Percentiles rank a stretch among this genome's conserved stretches.
These are phyloP conservation scores for Scenedesmus sp. DNA, from an alignment of 163 green algal species.

Conservation along the genomic window DNA sequence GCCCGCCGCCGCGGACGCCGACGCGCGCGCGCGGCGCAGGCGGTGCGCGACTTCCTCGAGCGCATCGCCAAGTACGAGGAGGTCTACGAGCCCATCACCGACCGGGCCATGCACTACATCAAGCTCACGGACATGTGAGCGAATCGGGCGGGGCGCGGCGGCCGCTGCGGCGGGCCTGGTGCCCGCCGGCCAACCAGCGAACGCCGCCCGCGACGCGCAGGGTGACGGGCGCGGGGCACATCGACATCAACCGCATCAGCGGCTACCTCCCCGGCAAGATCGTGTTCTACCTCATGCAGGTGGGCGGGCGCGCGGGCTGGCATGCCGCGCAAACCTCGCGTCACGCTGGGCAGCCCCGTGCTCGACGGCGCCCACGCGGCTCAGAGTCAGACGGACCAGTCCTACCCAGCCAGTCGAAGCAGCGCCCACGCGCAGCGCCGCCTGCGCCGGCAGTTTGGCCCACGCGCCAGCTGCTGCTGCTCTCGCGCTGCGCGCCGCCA, in stretches of 20 bases:
- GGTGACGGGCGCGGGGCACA: slow-evolving; percentile 80
- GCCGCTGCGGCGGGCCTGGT: background rate
- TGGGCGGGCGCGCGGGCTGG: no score
- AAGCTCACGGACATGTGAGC: slow-evolving; percentile 91
- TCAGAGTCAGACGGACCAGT: no score
- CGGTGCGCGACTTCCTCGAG: slow-evolving; percentile 80
- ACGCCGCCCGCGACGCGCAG: slow-evolving; percentile 46
- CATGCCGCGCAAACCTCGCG: background rate
- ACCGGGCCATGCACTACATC: slow-evolving; percentile 91
- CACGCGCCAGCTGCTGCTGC: no score
- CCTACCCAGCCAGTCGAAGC: no score
- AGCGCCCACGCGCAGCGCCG: no score
- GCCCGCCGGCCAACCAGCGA: background rate
- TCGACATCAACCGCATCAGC: slow-evolving; percentile 94
- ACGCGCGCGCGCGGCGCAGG: slow-evolving; percentile 48
- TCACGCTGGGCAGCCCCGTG: no score
- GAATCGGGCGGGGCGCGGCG: background rate
- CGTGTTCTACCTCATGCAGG: slow-evolving; percentile 91
- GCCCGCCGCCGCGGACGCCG: no score
- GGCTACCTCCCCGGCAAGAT: slow-evolving; percentile 96
- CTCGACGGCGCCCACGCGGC: no score
- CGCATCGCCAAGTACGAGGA: slow-evolving; percentile 89
- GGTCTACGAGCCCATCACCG: slow-evolving; percentile 89
- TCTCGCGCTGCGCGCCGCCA: no score
- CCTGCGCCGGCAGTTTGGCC: slow-evolving; percentile 4